phyloP scores from a whole-genome alignment of 78 protist genomes.

The Monocercomonoides exilis region DNA sequence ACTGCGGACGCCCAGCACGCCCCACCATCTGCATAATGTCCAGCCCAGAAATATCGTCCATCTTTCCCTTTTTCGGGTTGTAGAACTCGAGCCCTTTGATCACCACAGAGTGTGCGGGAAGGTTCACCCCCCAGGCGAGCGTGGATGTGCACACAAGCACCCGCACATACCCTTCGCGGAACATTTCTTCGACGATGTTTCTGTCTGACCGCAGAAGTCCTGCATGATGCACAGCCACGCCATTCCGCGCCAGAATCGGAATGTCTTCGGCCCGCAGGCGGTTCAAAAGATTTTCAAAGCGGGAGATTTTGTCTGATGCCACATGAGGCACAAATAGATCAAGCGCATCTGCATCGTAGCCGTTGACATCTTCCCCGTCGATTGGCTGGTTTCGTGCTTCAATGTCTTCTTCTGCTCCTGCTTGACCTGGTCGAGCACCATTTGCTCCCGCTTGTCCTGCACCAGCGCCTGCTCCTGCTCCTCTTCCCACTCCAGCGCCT shows the following conservation, averaged over 20 bases:
- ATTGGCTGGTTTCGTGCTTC: neutral
- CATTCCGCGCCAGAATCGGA: constrained; percentile 16
- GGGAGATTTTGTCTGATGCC: neutral
- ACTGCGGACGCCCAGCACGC: constrained; percentile 99
- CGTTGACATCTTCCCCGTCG: neutral
- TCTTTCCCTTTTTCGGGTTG: constrained; percentile 57
- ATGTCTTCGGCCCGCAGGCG: neutral
- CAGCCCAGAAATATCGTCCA: constrained; percentile 70
- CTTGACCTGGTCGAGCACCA: neutral
- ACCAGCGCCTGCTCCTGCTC: no score
- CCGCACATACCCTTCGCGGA: constrained; percentile 57
- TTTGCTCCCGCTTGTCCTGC: neutral
- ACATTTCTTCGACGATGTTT: constrained; percentile 71
- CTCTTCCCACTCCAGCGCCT: no score
- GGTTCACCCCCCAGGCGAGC: constrained; percentile 97
- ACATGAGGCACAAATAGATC: neutral
- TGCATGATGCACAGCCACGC: constrained; percentile 88
- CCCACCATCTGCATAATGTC: constrained; percentile 95
- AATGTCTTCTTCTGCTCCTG: neutral
- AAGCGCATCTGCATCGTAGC: neutral
- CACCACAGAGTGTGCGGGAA: constrained; percentile 93
- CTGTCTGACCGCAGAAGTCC: constrained; percentile 87
- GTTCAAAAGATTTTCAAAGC: neutral
- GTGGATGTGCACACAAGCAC: constrained; percentile 88
- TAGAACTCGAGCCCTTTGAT: constrained; percentile 89